Conservation (phyloP, 1,284 basidiomycete genomes). For the Cryptococcus sp. region DNA sequence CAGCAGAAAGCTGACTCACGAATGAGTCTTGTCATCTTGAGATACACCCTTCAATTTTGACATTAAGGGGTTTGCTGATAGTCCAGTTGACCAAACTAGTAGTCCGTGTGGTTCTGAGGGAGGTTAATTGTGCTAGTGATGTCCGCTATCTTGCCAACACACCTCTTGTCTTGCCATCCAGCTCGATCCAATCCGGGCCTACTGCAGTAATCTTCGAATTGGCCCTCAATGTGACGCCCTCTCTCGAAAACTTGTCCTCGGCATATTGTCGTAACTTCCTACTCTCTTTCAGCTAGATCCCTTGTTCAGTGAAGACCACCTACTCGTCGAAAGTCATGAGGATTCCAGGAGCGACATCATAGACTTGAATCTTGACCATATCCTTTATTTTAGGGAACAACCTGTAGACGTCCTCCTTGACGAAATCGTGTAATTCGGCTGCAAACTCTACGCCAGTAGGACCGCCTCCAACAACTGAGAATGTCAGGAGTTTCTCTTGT, state of each 20-base stretch:
- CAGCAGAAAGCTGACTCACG: conserved; percentile 47
- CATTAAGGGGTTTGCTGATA: conserved; percentile 73
- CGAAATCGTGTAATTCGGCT: conserved; percentile 71
- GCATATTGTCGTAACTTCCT: conserved; percentile 55
- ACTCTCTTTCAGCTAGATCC: conserved; percentile 6
- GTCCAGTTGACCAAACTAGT: conserved; percentile 80
- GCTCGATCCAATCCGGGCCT: conserved; percentile 53
- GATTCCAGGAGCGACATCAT: conserved; percentile 75
- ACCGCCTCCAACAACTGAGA: conserved; percentile 68
- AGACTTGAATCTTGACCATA: conserved; percentile 66
- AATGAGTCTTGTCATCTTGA: conserved; percentile 61
- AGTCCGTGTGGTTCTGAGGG: conserved; percentile 67
- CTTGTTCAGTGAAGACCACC: conserved; percentile 18
- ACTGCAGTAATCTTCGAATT: conserved; percentile 76
- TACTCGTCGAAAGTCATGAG: conserved; percentile 74
- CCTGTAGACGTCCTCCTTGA: conserved; percentile 27
- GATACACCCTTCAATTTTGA: conserved; percentile 57
- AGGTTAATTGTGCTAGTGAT: conserved; percentile 39
- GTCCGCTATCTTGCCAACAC: conserved; percentile 14
- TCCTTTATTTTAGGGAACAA: conserved; percentile 62
- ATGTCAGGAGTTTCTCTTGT: conserved; percentile 64
- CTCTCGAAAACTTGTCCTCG: conserved; percentile 66
- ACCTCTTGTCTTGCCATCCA: conserved; percentile 43
- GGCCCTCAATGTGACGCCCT: conserved; percentile 70
- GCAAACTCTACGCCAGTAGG: conserved; percentile 70